Evolutionary conservation across 306 rosid genomes (phyloP).

Genomic region (Notholithocarpus densiflorus): DNA sequence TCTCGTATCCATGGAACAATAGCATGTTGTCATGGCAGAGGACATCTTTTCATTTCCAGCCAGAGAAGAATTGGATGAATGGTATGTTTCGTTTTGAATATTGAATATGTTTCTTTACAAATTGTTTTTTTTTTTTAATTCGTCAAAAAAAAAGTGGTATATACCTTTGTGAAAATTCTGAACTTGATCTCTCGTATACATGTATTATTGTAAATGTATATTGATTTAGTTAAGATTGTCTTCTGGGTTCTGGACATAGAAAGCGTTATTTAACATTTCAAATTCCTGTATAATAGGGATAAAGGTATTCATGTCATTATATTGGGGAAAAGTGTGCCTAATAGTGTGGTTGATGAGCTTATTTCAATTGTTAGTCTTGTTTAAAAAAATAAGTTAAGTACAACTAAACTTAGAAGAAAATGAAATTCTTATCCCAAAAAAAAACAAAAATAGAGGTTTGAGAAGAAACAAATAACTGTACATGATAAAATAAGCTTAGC

Average conservation of each 20-base stretch:
- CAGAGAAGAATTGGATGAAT: conserved; percentile 91
- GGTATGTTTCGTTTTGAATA: conserved; percentile 35
- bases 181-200: too few species aligned
- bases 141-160: neutral
- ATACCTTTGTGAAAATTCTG: too few species aligned
- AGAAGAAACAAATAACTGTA: too few species aligned
- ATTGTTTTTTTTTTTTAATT: too few species aligned
- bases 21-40: conserved; percentile 89
- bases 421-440: too few species aligned
- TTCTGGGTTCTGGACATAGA: neutral
- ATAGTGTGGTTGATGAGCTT: too few species aligned
- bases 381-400: too few species aligned
- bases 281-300: neutral
- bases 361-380: too few species aligned
- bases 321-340: neutral
- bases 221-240: neutral
- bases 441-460: too few species aligned
- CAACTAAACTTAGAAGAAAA: too few species aligned
- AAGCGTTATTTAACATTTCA: neutral
- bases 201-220: too few species aligned
- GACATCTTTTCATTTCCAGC: conserved; percentile 86
- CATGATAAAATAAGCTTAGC: neutral
- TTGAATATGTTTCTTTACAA: too few species aligned
- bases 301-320: neutral
- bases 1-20: conserved; percentile 64